phyloP scores from a whole-genome alignment of 106 monocot genomes.

The Acorus gramineus region DNA sequence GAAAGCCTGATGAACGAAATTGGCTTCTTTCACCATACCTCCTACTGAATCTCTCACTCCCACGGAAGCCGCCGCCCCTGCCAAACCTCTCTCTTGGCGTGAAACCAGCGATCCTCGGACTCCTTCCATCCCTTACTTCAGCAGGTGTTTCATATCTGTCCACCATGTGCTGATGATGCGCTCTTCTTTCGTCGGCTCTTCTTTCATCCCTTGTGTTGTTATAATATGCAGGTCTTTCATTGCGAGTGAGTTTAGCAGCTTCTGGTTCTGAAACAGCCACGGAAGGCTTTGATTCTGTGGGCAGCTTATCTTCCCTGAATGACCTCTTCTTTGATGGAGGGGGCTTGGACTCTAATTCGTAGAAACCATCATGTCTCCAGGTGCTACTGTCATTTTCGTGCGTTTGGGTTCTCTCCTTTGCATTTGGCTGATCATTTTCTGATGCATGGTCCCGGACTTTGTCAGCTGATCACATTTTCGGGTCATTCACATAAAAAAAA shows the following conservation, averaged over 20 bases:
- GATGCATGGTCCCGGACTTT: slow-evolving; percentile 19
- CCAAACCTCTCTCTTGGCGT: slow-evolving; percentile 32
- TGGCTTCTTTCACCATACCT: slow-evolving; percentile 18
- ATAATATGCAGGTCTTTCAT: slow-evolving; percentile 9
- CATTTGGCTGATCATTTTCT: slow-evolving; percentile 5
- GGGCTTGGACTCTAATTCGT: slow-evolving; percentile 31
- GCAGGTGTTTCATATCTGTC: slow-evolving; percentile 18
- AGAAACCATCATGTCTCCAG: slow-evolving; percentile 59
- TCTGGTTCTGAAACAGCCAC: slow-evolving; percentile 14
- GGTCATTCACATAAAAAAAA: slow-evolving; percentile 7
- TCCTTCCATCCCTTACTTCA: slow-evolving; percentile 20
- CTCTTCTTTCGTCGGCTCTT: slow-evolving; percentile 12
- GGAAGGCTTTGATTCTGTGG: slow-evolving; percentile 10
- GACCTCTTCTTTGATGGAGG: slow-evolving; percentile 48
- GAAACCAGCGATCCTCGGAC: slow-evolving; percentile 17
- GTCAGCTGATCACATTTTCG: slow-evolving; percentile 22
- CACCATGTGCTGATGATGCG: not conserved
- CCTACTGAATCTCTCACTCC: slow-evolving; percentile 27
- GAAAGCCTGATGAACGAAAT: slow-evolving; percentile 16
- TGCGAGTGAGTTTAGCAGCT: not conserved
- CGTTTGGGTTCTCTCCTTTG: slow-evolving; percentile 5
- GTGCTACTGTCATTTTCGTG: slow-evolving; percentile 17
- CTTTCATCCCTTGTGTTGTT: slow-evolving; percentile 25
- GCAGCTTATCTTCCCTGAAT: slow-evolving; percentile 54
- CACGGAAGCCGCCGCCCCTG: slow-evolving; percentile 18